Conservation (phyloP, 2,329 filamentous ascomycete genomes). For the Botrytis paeoniae region DNA sequence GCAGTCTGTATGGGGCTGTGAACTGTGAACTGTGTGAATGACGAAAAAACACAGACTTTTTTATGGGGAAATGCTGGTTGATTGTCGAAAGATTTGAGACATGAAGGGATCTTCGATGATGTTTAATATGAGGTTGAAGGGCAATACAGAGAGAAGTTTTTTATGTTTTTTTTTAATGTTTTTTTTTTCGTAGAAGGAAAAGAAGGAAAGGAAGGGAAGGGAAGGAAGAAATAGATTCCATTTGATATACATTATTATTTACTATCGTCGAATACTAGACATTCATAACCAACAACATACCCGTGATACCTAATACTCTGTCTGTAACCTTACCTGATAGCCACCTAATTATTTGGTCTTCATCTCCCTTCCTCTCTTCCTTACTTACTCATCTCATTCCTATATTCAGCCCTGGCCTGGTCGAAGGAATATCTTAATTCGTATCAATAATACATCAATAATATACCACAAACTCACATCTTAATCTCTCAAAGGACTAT, state of each 20-base stretch:
- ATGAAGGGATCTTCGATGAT: not conserved
- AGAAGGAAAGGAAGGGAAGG: not conserved
- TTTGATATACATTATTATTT: not conserved
- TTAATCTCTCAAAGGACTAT: not conserved
- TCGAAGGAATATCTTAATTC: not conserved
- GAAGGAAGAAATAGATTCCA: not conserved
- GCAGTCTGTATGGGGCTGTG: not conserved
- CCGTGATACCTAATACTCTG: too few relatives aligned
- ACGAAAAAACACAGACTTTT: slow-evolving; percentile 2
- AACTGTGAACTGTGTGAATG: slow-evolving; percentile 3
- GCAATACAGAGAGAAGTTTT: not conserved
- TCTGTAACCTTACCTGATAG: too few relatives aligned
- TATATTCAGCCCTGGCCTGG: not conserved
- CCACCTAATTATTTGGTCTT: not conserved
- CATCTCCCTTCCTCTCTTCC: not conserved
- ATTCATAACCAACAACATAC: not conserved
- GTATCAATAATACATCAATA: not conserved
- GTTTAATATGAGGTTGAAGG: not conserved
- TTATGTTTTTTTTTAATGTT: too few relatives aligned
- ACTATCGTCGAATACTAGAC: not conserved
- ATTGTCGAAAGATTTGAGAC: not conserved
- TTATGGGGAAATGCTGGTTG: not conserved
- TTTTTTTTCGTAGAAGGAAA: not conserved
- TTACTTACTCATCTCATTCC: not conserved
- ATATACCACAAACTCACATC: not conserved